Evolutionary conservation across 2,329 filamentous ascomycete species (phyloP).

Genomic region (Beauveria rudraprayagi): DNA sequence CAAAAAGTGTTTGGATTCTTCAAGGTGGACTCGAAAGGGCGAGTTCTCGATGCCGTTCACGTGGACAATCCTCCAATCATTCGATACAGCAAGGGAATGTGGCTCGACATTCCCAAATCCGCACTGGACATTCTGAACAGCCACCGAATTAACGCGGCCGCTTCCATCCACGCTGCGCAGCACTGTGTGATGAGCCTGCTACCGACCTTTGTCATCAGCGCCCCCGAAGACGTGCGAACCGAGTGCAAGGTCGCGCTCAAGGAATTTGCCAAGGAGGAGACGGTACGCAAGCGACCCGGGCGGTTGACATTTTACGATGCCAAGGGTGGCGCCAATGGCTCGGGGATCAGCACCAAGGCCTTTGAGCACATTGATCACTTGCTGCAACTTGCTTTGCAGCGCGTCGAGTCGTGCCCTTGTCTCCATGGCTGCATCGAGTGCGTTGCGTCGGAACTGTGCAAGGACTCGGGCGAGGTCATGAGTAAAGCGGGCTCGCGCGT

Average conservation of each 20-base stretch:
- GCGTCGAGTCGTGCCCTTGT: slow-evolving; percentile 71
- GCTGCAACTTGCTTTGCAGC: slow-evolving; percentile 63
- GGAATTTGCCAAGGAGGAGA: slow-evolving; percentile 68
- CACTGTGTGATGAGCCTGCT: slow-evolving; percentile 82
- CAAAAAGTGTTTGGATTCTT: slow-evolving; percentile 94
- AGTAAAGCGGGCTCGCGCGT: slow-evolving; percentile 83
- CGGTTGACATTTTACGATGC: slow-evolving; percentile 91
- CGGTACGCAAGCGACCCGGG: slow-evolving; percentile 71
- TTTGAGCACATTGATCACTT: slow-evolving; percentile 86
- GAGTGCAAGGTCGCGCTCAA: slow-evolving; percentile 89
- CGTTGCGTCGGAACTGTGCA: slow-evolving; percentile 76
- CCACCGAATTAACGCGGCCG: slow-evolving; percentile 70
- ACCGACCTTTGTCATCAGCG: slow-evolving; percentile 82
- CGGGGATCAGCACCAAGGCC: slow-evolving; percentile 82
- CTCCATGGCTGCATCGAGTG: slow-evolving; percentile 81
- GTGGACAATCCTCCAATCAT: slow-evolving; percentile 91
- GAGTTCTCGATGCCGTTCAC: slow-evolving; percentile 83
- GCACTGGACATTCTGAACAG: slow-evolving; percentile 73
- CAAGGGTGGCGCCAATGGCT: slow-evolving; percentile 76
- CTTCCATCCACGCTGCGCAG: slow-evolving; percentile 88
- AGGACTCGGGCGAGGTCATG: slow-evolving; percentile 84
- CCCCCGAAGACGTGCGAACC: slow-evolving; percentile 85
- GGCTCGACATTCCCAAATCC: slow-evolving; percentile 78
- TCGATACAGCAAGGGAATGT: slow-evolving; percentile 80
- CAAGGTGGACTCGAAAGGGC: slow-evolving; percentile 80